phyloP scores from a whole-genome alignment of 2,329 filamentous ascomycete species.

The Cadophora sp. region DNA sequence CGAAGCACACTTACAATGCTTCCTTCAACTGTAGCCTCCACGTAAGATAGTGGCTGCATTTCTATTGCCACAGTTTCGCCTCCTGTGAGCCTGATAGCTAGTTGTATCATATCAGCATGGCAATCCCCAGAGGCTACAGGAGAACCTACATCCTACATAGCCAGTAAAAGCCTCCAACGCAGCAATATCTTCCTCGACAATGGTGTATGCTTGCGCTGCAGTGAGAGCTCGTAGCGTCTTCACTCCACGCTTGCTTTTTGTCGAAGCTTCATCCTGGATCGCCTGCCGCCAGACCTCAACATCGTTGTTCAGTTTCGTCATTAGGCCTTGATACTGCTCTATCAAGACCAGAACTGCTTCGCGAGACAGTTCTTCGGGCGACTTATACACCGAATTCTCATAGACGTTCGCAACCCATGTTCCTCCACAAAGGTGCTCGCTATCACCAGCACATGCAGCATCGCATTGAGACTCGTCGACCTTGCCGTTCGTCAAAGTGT shows the following conservation, averaged over 20 bases:
- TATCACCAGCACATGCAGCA: background rate
- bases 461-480: background rate
- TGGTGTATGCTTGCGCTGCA: background rate
- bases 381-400: background rate
- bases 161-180: background rate
- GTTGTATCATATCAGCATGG: background rate
- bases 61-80: background rate
- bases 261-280: background rate
- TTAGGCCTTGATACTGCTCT: background rate
- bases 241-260: background rate
- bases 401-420: background rate
- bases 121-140: background rate
- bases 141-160: background rate
- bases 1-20: background rate
- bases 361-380: background rate
- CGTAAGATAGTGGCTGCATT: background rate
- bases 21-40: background rate
- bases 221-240: background rate
- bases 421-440: background rate
- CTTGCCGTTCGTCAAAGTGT: background rate
- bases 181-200: background rate
- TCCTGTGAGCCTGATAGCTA: background rate
- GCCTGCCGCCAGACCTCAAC: background rate
- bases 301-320: background rate
- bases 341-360: background rate